Evolutionary conservation across 305 asterid genomes (phyloP), one percentile per base, ranked within the genome.

Genomic region (Solanum aculeatissimum): DNA sequence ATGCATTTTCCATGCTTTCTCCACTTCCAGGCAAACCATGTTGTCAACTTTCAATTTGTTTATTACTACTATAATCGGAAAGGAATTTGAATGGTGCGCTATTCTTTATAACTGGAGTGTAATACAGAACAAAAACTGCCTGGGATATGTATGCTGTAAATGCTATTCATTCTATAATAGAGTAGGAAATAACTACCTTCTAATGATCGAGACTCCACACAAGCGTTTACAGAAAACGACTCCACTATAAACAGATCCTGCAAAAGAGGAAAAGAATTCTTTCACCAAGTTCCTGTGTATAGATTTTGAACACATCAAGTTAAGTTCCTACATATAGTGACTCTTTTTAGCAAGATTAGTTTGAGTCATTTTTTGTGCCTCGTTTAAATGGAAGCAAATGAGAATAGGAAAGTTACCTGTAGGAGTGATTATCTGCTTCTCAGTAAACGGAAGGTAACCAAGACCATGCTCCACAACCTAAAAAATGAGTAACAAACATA

Each of bases 1-100:
- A 85, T 18, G 99, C 98, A 85, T 95, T 96, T 89, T 96, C 99
- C 99, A 96, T 96, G 87, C 99, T 96, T 86, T 96, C 99, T 63
- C 99, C 99, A 84, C 99, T 96, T 89, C 85, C 82, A 83, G 72
- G 42, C 81, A 84, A 89, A 85, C 21, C 45, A 77, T 16, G 82
- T 29, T 27, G 82, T 29, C 45, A 77, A 49, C 81, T 9, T 77
- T 18, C 65, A 49, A 11, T 51, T 9, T 27, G 18, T 29, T 27
- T 74, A 45, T 65, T 7, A 62, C 38, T 60, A 6, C 27, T 57
- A n/a, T 6, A n/a, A 19, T 38, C 18, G 10, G 11, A 38, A 43
- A 69, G 25, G 51, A 27, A 69, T 40, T 19, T 38, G 29, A 27
- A 63, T 27, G 70, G 2, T n/a, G 11, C 2, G 70, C 70, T 66